phyloP scores from a whole-genome alignment of 2,329 filamentous ascomycete species.

The Diplodia sapinea region DNA sequence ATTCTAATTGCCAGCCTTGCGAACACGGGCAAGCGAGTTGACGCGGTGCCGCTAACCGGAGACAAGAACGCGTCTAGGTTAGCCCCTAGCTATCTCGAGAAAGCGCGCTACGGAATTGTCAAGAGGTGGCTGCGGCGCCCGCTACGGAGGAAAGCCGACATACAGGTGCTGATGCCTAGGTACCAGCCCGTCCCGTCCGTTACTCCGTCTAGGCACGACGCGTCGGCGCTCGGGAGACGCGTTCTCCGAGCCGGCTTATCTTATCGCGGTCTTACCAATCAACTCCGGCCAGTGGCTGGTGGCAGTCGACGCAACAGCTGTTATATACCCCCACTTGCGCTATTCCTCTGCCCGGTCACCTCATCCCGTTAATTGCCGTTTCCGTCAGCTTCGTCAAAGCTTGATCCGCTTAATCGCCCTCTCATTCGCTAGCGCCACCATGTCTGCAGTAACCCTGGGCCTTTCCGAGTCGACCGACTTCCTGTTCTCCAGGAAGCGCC shows the following conservation, averaged over 20 bases:
- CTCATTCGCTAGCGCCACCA: slow-evolving; percentile 8
- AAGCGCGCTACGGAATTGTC: no score
- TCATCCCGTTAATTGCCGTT: background rate
- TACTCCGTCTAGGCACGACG: no score
- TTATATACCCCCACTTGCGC: background rate
- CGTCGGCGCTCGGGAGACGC: slow-evolving; percentile 2
- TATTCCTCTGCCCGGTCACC: background rate
- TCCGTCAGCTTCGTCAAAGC: background rate
- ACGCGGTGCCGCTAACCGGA: background rate
- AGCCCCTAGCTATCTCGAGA: background rate
- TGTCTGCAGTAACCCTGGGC: background rate
- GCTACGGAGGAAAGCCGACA: no score
- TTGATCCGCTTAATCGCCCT: background rate
- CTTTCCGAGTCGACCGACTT: background rate
- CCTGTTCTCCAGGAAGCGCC: background rate
- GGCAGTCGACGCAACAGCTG: background rate
- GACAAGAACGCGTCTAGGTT: background rate
- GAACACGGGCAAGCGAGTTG: background rate
- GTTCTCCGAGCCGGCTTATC: slow-evolving; percentile 15
- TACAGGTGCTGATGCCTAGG: no score
- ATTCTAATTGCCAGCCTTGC: background rate
- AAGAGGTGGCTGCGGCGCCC: no score
- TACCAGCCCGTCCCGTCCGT: no score
- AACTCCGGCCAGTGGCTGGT: background rate
- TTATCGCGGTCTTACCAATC: slow-evolving; percentile 23